Evolutionary conservation across 441 rosid genomes (phyloP).

Genomic region (Erodium trifolium): DNA sequence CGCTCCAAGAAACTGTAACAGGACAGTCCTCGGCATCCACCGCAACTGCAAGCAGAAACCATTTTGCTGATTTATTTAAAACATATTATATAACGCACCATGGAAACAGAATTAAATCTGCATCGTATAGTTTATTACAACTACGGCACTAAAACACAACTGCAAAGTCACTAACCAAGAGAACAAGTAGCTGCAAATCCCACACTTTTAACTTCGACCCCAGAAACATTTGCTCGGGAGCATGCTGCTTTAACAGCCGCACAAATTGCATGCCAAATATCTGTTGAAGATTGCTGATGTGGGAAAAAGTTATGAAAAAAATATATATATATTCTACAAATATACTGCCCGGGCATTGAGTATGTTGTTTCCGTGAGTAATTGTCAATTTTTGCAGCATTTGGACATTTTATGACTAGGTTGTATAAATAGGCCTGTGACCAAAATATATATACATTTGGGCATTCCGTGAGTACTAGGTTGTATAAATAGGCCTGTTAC

Average conservation of each 20-base stretch:
- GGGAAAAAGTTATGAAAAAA: neutral
- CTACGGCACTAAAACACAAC: neutral
- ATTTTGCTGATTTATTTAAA: constrained; percentile 9
- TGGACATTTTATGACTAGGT: neutral
- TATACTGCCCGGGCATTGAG: neutral
- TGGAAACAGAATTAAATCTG: constrained; percentile 4
- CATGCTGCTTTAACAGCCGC: constrained; percentile 75
- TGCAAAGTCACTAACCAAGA: constrained; percentile 49
- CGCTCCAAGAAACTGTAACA: constrained; percentile 89
- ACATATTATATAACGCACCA: neutral
- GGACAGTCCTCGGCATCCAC: constrained; percentile 87
- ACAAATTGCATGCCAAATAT: constrained; percentile 92
- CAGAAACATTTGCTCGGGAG: constrained; percentile 55
- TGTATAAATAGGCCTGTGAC: neutral
- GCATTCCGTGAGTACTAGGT: too few species aligned
- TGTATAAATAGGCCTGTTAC: neutral
- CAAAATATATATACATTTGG: too few species aligned
- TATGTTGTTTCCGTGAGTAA: neutral
- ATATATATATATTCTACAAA: neutral
- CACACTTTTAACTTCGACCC: constrained; percentile 57
- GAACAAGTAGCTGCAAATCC: constrained; percentile 97
- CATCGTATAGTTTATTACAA: neutral
- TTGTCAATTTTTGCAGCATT: neutral
- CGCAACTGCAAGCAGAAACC: constrained; percentile 50
- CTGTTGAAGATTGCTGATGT: constrained; percentile 87